phyloP scores from a whole-genome alignment of 306 rosid species.

The Dryas alaskensis region DNA sequence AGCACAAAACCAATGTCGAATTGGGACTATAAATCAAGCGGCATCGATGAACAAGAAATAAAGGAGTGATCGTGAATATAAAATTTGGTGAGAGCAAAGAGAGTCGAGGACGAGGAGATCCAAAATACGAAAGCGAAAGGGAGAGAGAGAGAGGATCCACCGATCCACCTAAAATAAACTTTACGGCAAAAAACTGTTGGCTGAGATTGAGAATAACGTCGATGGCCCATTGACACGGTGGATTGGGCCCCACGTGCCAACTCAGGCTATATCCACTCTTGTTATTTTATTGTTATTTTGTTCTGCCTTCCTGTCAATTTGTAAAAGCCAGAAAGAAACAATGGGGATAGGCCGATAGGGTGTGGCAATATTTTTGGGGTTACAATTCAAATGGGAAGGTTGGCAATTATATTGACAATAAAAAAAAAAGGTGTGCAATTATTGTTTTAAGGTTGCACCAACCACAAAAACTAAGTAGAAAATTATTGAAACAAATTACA shows the following conservation, averaged over 20 bases:
- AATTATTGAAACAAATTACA: no score
- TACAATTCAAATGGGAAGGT: no score
- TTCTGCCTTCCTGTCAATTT: background rate
- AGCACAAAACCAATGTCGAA: background rate
- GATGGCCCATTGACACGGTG: constrained; percentile 14
- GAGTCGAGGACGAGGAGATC: constrained; percentile 16
- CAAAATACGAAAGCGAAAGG: constrained; percentile 7
- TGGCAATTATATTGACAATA: no score
- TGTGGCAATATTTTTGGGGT: no score
- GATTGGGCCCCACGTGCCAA: constrained; percentile 20
- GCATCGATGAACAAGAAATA: background rate
- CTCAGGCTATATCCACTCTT: constrained; percentile 18
- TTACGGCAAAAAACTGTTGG: constrained; percentile 16
- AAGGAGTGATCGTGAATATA: background rate
- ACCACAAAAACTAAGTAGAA: no score
- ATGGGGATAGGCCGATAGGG: no score
- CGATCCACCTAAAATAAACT: background rate
- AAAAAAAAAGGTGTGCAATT: no score
- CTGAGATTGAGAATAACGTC: background rate
- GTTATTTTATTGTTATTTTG: background rate
- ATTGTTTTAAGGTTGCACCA: no score
- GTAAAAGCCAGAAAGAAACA: background rate
- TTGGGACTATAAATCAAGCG: background rate
- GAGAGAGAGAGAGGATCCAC: background rate
- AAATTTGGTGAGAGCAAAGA: background rate